Conservation (phyloP, 495 filamentous ascomycete genomes). For the Usnea hakonensis region DNA sequence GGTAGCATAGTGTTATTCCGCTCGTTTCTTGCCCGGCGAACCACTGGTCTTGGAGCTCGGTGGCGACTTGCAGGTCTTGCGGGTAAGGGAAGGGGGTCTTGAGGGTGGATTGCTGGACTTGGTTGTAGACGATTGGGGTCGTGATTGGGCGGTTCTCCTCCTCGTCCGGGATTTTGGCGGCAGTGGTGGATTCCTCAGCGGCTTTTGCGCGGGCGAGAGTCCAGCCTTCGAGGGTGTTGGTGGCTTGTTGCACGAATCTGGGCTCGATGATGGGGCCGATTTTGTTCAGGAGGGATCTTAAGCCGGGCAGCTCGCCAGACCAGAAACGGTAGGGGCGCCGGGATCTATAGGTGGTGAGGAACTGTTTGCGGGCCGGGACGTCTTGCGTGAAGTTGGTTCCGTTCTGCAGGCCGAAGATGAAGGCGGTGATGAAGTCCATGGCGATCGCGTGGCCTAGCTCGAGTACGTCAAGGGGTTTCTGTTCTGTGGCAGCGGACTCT, state of each 20-base stretch:
- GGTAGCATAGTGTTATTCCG: conserved; percentile 64
- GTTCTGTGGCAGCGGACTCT: conserved; percentile 3
- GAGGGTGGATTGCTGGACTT: conserved; percentile 2
- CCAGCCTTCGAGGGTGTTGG: conserved; percentile 12
- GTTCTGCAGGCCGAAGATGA: conserved; percentile 46
- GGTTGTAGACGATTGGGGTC: conserved; percentile 4
- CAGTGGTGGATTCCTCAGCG: conserved; percentile 2
- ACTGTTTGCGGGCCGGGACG: conserved; percentile 36
- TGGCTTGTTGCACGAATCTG: conserved; percentile 8
- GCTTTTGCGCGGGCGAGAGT: neutral
- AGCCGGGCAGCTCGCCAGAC: conserved; percentile 59
- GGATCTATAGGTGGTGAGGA: conserved; percentile 45
- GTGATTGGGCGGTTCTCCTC: neutral
- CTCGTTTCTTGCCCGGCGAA: conserved; percentile 74
- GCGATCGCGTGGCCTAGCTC: conserved; percentile 28
- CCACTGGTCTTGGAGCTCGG: conserved; percentile 49
- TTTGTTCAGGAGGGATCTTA: conserved; percentile 42
- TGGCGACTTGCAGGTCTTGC: neutral
- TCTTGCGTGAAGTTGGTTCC: conserved; percentile 45
- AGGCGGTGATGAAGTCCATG: conserved; percentile 40
- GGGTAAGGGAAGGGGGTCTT: neutral
- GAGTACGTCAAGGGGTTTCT: conserved; percentile 30
- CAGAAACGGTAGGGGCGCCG: conserved; percentile 52
- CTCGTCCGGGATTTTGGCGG: neutral
- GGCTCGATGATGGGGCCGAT: conserved; percentile 26